A percentile compares a stretch with the other conserved stretches of the same genome.
Conservation (phyloP, 2,329 filamentous ascomycete species). For the Amphichorda felina region DNA sequence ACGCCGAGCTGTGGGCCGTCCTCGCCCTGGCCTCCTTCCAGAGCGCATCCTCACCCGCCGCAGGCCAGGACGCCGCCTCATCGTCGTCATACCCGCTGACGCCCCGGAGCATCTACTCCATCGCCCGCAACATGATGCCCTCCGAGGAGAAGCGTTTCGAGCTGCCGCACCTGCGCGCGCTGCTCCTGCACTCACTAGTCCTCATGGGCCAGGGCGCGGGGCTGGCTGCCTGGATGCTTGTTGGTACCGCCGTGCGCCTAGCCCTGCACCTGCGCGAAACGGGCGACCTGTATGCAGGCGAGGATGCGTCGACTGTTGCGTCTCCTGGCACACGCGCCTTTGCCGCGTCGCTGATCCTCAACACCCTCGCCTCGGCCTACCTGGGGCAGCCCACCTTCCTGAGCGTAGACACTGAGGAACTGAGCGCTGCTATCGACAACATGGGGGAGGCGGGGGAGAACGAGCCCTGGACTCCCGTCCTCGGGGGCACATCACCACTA, state of each 20-base stretch:
- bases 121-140: slow-evolving; percentile 36
- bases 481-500: slow-evolving; percentile 12
- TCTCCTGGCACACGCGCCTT: slow-evolving; percentile 7
- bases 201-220: slow-evolving; percentile 46
- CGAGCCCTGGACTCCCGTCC: slow-evolving; percentile 4
- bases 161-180: slow-evolving; percentile 19
- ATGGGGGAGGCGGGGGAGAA: slow-evolving; percentile 6
- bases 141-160: slow-evolving; percentile 35
- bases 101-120: slow-evolving; percentile 30
- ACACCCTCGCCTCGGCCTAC: slow-evolving; percentile 42
- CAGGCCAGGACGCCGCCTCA: neutral
- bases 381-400: slow-evolving; percentile 39
- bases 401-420: slow-evolving; percentile 20
- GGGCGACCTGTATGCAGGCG: neutral
- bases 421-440: slow-evolving; percentile 11
- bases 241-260: slow-evolving; percentile 45
- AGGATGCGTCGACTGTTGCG: neutral
- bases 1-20: slow-evolving; percentile 48
- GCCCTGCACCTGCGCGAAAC: slow-evolving; percentile 17
- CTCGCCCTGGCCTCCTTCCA: slow-evolving; percentile 46
- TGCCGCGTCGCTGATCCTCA: slow-evolving; percentile 50
- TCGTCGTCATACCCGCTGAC: slow-evolving; percentile 3
- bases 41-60: neutral
- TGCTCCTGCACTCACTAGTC: slow-evolving; percentile 48
- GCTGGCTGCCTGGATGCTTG: slow-evolving; percentile 48